Percentiles rank a stretch among this genome's conserved stretches.
Evolutionary conservation across 139 green algal genomes (phyloP).

Genomic region (Micractinium sp.): DNA sequence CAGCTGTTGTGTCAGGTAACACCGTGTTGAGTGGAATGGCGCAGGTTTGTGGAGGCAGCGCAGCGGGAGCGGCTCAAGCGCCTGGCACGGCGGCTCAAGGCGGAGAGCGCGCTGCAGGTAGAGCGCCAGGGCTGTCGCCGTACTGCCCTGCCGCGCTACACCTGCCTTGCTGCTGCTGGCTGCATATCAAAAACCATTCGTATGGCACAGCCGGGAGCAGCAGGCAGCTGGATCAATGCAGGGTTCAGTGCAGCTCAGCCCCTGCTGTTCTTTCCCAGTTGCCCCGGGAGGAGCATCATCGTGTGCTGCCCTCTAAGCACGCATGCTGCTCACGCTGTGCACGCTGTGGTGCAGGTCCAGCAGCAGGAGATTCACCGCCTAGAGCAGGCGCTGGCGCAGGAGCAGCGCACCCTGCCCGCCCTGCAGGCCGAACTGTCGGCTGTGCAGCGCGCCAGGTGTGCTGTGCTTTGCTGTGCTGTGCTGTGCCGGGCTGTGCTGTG

Average conservation of each 20-base stretch:
- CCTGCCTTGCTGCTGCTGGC: background rate
- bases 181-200: too few relatives aligned
- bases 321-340: background rate
- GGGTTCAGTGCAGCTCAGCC: too few relatives aligned
- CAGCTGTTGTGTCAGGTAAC: background rate
- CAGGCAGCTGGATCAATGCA: too few relatives aligned
- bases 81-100: slow-evolving; percentile 8
- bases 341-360: background rate
- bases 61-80: background rate
- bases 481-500: background rate
- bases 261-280: background rate
- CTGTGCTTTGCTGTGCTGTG: background rate
- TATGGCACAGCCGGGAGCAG: too few relatives aligned
- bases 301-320: background rate
- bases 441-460: slow-evolving; percentile 1
- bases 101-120: slow-evolving; percentile 16
- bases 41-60: slow-evolving; percentile 12
- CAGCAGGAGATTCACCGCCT: background rate
- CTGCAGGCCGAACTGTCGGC: slow-evolving; percentile 20
- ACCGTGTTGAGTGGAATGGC: background rate
- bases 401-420: slow-evolving; percentile 10
- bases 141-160: background rate
- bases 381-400: background rate
- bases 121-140: background rate
- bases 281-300: background rate